Evolutionary conservation across 2,329 filamentous ascomycete species (phyloP).

Genomic region (Arthrobotrys megalospora): DNA sequence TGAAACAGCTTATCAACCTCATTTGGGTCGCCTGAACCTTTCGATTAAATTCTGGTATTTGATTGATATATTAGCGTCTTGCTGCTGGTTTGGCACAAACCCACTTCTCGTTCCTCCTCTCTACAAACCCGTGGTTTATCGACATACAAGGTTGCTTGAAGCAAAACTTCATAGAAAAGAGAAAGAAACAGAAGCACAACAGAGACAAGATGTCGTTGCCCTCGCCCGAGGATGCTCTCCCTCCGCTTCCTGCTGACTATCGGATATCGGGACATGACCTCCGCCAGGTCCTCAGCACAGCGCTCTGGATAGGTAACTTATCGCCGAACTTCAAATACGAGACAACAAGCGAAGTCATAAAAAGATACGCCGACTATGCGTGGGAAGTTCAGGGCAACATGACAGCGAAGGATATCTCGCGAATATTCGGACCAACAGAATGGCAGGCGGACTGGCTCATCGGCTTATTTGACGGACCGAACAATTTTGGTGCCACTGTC

Average conservation of each 20-base stretch:
- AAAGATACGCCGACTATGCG: conserved; percentile 31
- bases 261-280: conserved; percentile 13
- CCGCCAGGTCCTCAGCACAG: conserved; percentile 6
- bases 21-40: background rate
- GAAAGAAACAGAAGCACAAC: conserved; percentile 6
- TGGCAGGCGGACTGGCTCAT: conserved; percentile 16
- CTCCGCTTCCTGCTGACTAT: background rate
- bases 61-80: conserved; percentile 26
- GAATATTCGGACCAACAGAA: conserved; percentile 29
- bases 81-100: background rate
- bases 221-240: background rate
- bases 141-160: background rate
- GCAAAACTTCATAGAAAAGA: background rate
- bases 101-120: conserved; percentile 7
- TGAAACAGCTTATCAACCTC: conserved; percentile 33
- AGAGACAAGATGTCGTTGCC: background rate
- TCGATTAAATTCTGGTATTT: background rate
- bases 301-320: conserved; percentile 30
- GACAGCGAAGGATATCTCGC: conserved; percentile 4
- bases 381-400: conserved; percentile 20
- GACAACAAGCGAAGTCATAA: conserved; percentile 24
- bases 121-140: background rate
- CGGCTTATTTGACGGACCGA: conserved; percentile 2
- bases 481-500: background rate
- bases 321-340: conserved; percentile 41